phyloP scores from a whole-genome alignment of 2,329 filamentous ascomycete species.

The Tothia fuscella region DNA sequence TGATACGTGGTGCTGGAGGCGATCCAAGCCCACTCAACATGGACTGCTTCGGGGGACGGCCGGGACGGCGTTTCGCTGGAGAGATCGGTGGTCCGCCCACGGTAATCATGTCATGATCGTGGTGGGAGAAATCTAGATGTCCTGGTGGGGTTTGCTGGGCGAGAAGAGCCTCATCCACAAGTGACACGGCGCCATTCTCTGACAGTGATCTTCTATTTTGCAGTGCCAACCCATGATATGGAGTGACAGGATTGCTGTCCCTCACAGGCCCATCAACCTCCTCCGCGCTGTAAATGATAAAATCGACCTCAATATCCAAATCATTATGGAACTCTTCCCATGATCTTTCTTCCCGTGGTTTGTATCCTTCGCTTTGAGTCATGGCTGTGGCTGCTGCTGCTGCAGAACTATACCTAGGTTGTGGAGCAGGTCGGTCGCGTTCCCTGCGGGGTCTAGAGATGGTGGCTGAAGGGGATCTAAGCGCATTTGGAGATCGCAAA shows the following conservation, averaged over 20 bases:
- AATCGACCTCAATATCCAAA: conserved; percentile 72
- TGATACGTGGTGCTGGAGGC: conserved; percentile 50
- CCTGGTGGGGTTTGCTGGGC: conserved; percentile 7
- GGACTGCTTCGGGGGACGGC: conserved; percentile 52
- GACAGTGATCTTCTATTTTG: conserved; percentile 8
- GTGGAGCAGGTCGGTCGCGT: conserved; percentile 25
- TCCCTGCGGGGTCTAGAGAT: conserved; percentile 17
- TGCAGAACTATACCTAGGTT: conserved; percentile 70
- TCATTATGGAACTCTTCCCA: conserved; percentile 98
- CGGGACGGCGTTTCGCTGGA: conserved; percentile 36
- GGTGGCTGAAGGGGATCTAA: conserved; percentile 17
- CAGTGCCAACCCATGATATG: conserved; percentile 13
- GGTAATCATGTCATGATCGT: too few relatives aligned
- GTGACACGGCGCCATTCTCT: conserved; percentile 11
- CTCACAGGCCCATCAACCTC: conserved; percentile 64
- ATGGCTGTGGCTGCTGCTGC: conserved; percentile 79
- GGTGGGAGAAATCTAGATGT: conserved; percentile 17
- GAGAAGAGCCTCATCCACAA: conserved; percentile 5
- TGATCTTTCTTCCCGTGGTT: conserved; percentile 87
- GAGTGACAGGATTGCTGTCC: conserved; percentile 36
- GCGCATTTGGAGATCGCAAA: conserved; percentile 5
- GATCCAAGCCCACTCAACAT: conserved; percentile 49
- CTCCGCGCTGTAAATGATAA: conserved; percentile 68
- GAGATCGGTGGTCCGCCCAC: conserved; percentile 27
- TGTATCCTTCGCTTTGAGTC: conserved; percentile 89